A percentile compares a stretch with the other conserved stretches of the same genome.
Conservation (phyloP, 371 early-diverging fungal genomes). For the Modicella reniformis region DNA sequence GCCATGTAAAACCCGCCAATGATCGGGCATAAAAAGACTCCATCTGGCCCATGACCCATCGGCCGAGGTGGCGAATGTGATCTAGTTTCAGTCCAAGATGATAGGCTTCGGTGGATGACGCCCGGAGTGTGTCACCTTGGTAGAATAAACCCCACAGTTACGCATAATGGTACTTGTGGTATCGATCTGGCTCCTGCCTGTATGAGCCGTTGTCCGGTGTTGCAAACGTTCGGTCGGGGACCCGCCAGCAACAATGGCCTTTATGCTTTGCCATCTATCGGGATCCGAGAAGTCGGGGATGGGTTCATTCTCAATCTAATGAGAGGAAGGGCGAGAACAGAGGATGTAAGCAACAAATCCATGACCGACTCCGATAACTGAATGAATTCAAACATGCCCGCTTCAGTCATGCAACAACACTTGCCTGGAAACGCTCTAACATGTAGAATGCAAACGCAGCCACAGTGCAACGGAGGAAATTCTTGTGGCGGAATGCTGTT, state of each 20-base stretch:
- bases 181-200: constrained; percentile 15
- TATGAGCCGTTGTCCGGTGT: not conserved
- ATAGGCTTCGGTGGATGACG: constrained; percentile 32
- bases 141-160: constrained; percentile 20
- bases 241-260: constrained; percentile 5
- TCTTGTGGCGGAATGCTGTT: constrained; percentile 26
- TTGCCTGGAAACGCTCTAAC: constrained; percentile 26
- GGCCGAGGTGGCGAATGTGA: constrained; percentile 30
- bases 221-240: constrained; percentile 4
- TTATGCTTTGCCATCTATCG: constrained; percentile 21
- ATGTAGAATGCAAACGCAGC: constrained; percentile 17
- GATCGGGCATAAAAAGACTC: constrained; percentile 26
- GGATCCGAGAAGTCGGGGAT: constrained; percentile 26
- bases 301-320: constrained; percentile 19
- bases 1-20: constrained; percentile 35
- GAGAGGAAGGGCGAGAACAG: no score
- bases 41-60: constrained; percentile 28
- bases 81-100: constrained; percentile 6
- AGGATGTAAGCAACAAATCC: no score
- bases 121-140: constrained; percentile 23
- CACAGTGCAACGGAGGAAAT: constrained; percentile 22
- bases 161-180: constrained; percentile 26
- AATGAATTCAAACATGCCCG: not conserved
- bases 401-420: not conserved
- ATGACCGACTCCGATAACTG: no score